Percentiles rank a stretch among this genome's conserved stretches.
Conservation (phyloP, 805 yeast species). For the Ogataea ganodermae region DNA sequence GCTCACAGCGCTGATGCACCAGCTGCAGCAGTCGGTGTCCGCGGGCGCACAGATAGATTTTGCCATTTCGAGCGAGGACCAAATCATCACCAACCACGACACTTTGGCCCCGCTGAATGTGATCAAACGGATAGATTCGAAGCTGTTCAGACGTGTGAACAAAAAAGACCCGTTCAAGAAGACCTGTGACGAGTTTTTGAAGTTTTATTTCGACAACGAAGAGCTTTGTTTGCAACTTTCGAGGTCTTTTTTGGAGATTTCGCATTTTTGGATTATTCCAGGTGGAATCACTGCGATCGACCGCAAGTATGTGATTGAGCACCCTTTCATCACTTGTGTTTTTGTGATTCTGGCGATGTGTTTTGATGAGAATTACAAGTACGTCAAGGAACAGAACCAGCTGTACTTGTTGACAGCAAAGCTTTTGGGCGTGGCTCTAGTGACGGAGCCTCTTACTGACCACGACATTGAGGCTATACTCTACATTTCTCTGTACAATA, state of each 20-base stretch:
- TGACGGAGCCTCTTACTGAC: constrained; percentile 54
- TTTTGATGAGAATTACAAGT: constrained; percentile 53
- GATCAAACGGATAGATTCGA: constrained; percentile 33
- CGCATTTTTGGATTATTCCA: constrained; percentile 64
- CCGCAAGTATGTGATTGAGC: constrained; percentile 46
- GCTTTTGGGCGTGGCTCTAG: constrained; percentile 49
- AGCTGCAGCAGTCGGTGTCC: constrained; percentile 18
- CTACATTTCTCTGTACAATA: constrained; percentile 54
- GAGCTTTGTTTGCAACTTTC: constrained; percentile 46
- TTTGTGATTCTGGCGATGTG: constrained; percentile 57
- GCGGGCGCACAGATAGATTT: constrained; percentile 18
- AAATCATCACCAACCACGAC: constrained; percentile 18
- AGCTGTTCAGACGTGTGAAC: constrained; percentile 27
- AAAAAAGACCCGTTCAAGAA: constrained; percentile 35
- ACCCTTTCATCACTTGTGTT: constrained; percentile 57
- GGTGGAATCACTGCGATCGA: constrained; percentile 56
- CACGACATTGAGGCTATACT: constrained; percentile 63
- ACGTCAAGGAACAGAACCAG: constrained; percentile 48
- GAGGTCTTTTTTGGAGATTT: constrained; percentile 49
- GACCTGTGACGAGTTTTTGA: constrained; percentile 46
- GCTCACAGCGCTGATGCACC: constrained; percentile 17
- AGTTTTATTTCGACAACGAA: constrained; percentile 47
- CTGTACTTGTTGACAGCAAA: constrained; percentile 51
- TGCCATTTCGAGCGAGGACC: constrained; percentile 15
- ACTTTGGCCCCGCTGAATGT: constrained; percentile 34